Evolutionary conservation across 768 basidiomycete genomes (phyloP), one percentile per base, ranked within the genome.

Genomic region (Chalciporus pseudorubinellus): DNA sequence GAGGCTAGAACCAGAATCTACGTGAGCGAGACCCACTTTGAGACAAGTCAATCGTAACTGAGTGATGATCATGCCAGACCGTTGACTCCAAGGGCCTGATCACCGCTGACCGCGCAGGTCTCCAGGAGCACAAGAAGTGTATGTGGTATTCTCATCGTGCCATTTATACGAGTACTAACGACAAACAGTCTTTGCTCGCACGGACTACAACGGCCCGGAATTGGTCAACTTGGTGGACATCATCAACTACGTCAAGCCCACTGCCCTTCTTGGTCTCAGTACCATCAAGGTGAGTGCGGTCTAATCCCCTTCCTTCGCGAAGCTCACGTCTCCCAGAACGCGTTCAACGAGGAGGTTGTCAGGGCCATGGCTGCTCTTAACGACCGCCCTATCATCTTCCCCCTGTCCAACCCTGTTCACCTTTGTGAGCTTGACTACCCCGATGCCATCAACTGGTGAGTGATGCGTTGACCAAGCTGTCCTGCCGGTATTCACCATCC

Each of bases 1-100:
- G 84, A 88, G 56, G 88, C 89, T 6, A 80, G 71, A 60, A 72
- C 73, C 43, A 73, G 79, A 47, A 87, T 91, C 55, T 91, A 83
- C 72, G 82, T 89, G 53, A 60, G 77, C 67, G 10, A 22, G 49
- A 43, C 20, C n/a, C 43, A 18, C 39, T 33, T 45, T 24, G 52
- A 39, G 20, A 14, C n/a, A 29, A 21, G 29, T 14, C 33, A 40
- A 48, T 43, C 38, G 18, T 26, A 42, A 39, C 59, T 64, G 36
- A 68, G 28, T 55, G 40, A 13, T 43, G 14, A 45, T 39, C 39
- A 22, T 50, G 44, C 20, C 53, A 82, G 83, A 84, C 87, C 39
- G 84, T 89, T 48, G 87, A 89, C 62, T 86, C 86, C 18, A 80
- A 89, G 69, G 89, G 89, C 33, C 70, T 91, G 28, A 82, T 91